phyloP scores from a whole-genome alignment of 768 basidiomycete genomes.

The Trametes cingulata region DNA sequence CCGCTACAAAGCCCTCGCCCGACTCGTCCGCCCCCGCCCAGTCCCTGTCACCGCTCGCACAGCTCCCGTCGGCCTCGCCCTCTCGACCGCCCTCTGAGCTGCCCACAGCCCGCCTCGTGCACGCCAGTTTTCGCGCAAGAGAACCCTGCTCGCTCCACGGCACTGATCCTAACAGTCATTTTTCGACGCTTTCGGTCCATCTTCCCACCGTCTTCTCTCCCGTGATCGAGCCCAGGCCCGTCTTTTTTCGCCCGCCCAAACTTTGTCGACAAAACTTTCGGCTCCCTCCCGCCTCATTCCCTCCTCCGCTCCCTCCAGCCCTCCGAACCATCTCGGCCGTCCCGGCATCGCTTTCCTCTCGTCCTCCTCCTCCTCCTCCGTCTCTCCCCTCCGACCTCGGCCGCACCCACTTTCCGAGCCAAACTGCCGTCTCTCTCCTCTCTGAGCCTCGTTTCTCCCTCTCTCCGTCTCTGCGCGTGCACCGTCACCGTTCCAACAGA shows the following conservation, averaged over 20 bases:
- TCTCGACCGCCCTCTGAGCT: not conserved
- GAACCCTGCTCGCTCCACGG: not conserved
- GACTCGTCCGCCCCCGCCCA: constrained; percentile 1
- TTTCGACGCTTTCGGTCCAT: constrained; percentile 1
- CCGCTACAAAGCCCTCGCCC: constrained; percentile 11
- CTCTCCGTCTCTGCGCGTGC: not conserved
- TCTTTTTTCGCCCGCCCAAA: constrained; percentile 4
- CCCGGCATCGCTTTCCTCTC: not conserved
- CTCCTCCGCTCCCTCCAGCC: not conserved
- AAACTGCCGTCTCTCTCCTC: not conserved
- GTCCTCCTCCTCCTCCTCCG: not conserved
- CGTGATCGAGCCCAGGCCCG: constrained; percentile 7
- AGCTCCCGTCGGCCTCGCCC: not conserved
- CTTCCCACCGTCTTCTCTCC: constrained; percentile 11
- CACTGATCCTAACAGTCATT: not conserved
- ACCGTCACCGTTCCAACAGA: constrained; percentile 1
- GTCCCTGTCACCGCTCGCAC: not conserved
- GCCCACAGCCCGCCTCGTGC: not conserved
- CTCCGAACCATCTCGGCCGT: not conserved
- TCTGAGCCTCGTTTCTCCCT: not conserved
- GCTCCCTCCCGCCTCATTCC: not conserved
- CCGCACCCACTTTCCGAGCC: not conserved
- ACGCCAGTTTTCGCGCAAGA: not conserved
- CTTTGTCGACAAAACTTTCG: constrained; percentile 9
- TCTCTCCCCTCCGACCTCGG: not conserved